Conservation (phyloP, 768 basidiomycete species). For the Suillus sp. region DNA sequence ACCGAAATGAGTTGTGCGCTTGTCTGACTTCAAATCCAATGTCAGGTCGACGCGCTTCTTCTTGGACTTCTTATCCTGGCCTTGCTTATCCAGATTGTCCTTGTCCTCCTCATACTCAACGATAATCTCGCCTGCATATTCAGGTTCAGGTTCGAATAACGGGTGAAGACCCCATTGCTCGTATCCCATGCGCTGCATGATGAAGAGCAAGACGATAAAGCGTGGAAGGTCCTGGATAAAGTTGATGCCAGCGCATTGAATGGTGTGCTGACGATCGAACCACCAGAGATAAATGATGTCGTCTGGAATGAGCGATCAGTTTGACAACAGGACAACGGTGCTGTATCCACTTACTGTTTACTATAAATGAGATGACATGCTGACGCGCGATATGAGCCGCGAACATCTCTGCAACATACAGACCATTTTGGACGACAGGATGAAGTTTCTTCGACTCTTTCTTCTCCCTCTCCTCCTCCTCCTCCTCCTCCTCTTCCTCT, state of each 20-base stretch:
- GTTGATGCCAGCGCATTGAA: conserved; percentile 10
- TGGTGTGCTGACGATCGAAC: conserved; percentile 4
- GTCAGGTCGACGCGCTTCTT: not conserved
- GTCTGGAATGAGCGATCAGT: not conserved
- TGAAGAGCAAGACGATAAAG: conserved; percentile 6
- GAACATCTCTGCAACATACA: conserved; percentile 2
- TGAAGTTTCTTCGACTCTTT: not conserved
- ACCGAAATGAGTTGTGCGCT: conserved; percentile 4
- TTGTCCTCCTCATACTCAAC: not conserved
- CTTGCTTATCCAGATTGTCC: not conserved
- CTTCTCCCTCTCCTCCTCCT: not conserved
- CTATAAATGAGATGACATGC: not conserved
- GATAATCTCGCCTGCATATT: not conserved
- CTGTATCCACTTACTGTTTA: not conserved
- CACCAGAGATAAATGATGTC: conserved; percentile 3
- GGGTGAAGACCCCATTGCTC: conserved; percentile 5
- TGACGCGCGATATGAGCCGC: not conserved
- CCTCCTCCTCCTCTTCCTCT: conserved; percentile 7
- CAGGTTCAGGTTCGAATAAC: not conserved
- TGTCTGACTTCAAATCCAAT: not conserved
- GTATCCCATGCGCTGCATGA: conserved; percentile 2
- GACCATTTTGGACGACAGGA: not conserved
- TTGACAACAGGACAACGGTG: not conserved
- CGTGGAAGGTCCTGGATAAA: conserved; percentile 9
- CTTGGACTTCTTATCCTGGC: not conserved